These are phyloP conservation scores for Royoungia palumana DNA, from an alignment of 768 basidiomycete species.

Conservation along the genomic window DNA sequence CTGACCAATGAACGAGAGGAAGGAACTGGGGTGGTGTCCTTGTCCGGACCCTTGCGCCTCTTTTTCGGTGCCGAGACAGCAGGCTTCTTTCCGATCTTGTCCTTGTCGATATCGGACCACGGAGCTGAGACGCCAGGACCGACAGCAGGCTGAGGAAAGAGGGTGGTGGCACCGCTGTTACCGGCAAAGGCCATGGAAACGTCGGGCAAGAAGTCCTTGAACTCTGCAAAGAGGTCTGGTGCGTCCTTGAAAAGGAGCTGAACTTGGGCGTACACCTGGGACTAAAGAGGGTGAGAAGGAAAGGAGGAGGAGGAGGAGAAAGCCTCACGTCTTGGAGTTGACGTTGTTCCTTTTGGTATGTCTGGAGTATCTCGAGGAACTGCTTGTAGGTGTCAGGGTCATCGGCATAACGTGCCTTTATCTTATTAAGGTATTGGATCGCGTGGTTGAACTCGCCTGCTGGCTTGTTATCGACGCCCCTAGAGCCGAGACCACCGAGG, in stretches of 20 bases:
- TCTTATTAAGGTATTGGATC: constrained; percentile 97
- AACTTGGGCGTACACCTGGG: constrained; percentile 79
- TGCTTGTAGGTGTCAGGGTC: constrained; percentile 93
- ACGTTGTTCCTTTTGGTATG: constrained; percentile 82
- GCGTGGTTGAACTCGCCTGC: constrained; percentile 86
- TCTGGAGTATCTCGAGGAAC: constrained; percentile 84
- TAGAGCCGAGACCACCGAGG: constrained; percentile 55
- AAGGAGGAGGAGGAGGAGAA: background rate
- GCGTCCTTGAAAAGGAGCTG: constrained; percentile 78
- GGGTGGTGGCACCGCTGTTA: constrained; percentile 41
- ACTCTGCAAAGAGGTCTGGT: constrained; percentile 74
- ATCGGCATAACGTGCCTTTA: constrained; percentile 85
- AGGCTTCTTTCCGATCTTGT: constrained; percentile 44
- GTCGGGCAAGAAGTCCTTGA: constrained; percentile 79
- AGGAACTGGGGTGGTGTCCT: constrained; percentile 63
- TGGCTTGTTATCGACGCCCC: constrained; percentile 50
- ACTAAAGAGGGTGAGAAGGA: constrained; percentile 34
- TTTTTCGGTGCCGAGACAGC: constrained; percentile 45
- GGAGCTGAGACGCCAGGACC: constrained; percentile 32
- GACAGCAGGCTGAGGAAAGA: constrained; percentile 48
- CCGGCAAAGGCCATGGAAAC: constrained; percentile 42
- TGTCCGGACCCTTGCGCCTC: constrained; percentile 62
- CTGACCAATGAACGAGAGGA: constrained; percentile 46
- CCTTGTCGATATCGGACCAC: constrained; percentile 41
- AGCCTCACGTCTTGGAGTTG: constrained; percentile 64